A percentile compares a stretch with the other conserved stretches of the same genome.
Conservation (phyloP, 345 rosid genomes). For the Rhodomyrtus tomentosa region DNA sequence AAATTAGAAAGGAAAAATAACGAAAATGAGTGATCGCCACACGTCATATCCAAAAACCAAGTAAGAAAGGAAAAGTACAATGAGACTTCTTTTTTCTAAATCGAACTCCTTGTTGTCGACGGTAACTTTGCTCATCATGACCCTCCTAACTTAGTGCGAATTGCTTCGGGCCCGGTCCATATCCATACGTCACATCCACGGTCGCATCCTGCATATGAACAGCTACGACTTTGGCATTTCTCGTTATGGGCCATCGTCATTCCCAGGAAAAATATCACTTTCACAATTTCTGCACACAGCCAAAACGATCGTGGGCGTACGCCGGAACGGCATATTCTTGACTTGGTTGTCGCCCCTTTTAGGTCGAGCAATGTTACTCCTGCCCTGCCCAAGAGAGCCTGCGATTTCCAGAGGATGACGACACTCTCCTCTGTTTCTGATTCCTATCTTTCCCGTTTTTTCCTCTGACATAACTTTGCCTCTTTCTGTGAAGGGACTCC, state of each 20-base stretch:
- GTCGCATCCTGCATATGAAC: neutral
- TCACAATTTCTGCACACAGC: neutral
- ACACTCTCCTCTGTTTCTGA: neutral
- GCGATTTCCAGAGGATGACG: neutral
- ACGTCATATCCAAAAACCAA: too few relatives aligned
- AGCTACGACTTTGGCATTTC: neutral
- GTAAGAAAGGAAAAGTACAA: neutral
- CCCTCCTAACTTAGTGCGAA: neutral
- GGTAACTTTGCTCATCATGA: neutral
- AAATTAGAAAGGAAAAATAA: neutral
- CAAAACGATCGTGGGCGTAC: neutral
- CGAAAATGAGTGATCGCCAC: too few relatives aligned
- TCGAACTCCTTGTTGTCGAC: neutral
- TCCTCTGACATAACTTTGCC: neutral
- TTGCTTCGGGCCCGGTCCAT: neutral
- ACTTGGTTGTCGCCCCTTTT: neutral
- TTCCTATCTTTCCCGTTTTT: neutral
- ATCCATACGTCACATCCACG: neutral
- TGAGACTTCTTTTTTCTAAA: accelerated
- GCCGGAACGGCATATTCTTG: neutral
- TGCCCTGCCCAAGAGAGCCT: neutral
- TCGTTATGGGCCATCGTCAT: neutral
- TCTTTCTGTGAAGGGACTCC: neutral
- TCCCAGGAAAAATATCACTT: neutral
- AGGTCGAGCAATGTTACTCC: neutral